phyloP scores from a whole-genome alignment of 371 early-diverging fungal species.

The Mucor saturninus region DNA sequence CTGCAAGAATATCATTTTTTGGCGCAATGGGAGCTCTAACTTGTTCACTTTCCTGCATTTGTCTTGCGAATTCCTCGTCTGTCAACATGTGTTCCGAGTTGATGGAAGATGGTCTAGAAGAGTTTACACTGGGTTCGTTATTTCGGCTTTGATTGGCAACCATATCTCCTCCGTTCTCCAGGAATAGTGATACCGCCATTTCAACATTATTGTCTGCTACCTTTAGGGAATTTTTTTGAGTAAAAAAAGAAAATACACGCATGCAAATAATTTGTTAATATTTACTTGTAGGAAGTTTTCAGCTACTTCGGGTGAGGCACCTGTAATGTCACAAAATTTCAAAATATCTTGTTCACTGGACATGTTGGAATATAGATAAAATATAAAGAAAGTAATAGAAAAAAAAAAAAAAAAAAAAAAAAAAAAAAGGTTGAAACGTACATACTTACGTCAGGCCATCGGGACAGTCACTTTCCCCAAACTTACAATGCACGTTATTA shows the following conservation, averaged over 20 bases:
- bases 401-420: background rate
- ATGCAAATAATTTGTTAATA: background rate
- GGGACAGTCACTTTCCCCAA: background rate
- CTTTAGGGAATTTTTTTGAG: constrained; percentile 23
- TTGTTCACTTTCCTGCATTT: constrained; percentile 52
- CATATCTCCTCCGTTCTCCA: constrained; percentile 40
- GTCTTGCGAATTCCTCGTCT: constrained; percentile 60
- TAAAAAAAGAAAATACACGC: background rate
- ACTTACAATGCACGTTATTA: too few species aligned
- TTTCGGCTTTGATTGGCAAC: background rate
- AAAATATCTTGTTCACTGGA: constrained; percentile 36
- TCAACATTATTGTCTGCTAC: constrained; percentile 51
- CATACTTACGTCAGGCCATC: background rate
- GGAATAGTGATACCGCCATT: constrained; percentile 44
- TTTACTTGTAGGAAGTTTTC: constrained; percentile 45
- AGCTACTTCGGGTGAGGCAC: constrained; percentile 43
- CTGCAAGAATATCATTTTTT: constrained; percentile 74
- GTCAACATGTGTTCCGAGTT: constrained; percentile 31
- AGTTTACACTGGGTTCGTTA: background rate
- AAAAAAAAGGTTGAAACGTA: background rate
- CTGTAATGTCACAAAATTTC: constrained; percentile 49
- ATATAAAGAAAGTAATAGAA: background rate
- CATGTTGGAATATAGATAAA: constrained; percentile 16
- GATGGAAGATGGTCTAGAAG: constrained; percentile 8
- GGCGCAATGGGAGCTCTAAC: constrained; percentile 84